Conservation (phyloP, 202 grass and related monocot species). For the Bolboschoenoplectus hybrid region DNA sequence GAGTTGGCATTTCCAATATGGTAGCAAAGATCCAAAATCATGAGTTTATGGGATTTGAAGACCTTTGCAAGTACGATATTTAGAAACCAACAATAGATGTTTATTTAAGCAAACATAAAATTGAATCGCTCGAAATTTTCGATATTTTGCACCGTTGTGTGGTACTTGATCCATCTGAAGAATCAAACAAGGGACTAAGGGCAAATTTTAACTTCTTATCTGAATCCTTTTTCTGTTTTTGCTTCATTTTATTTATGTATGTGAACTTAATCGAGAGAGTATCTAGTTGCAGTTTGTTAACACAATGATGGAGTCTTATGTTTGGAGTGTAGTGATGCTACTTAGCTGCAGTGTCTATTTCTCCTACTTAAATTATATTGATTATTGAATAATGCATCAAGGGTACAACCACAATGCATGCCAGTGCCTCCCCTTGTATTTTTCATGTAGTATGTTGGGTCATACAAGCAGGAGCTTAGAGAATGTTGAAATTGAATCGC, state of each 20-base stretch:
- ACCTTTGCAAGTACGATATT: slow-evolving; percentile 60
- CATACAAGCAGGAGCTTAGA: not conserved
- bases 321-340: not conserved
- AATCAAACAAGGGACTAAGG: not conserved
- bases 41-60: slow-evolving; percentile 85
- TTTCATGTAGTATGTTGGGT: not conserved
- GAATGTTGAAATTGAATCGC: not conserved
- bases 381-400: no score
- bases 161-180: not conserved
- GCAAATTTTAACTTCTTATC: not conserved
- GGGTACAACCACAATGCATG: no score
- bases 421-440: not conserved
- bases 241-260: not conserved
- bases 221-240: not conserved
- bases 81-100: slow-evolving; percentile 3
- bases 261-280: not conserved
- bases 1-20: slow-evolving; percentile 75
- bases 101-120: not conserved
- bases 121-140: not conserved
- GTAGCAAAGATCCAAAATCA: slow-evolving; percentile 49
- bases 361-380: not conserved
- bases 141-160: not conserved
- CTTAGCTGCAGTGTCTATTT: not conserved
- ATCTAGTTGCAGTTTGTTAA: not conserved
- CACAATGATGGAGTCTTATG: not conserved